Percentiles rank a stretch among this genome's conserved stretches.
Conservation (phyloP, 2,329 filamentous ascomycete genomes). For the Grosmannia serpens region DNA sequence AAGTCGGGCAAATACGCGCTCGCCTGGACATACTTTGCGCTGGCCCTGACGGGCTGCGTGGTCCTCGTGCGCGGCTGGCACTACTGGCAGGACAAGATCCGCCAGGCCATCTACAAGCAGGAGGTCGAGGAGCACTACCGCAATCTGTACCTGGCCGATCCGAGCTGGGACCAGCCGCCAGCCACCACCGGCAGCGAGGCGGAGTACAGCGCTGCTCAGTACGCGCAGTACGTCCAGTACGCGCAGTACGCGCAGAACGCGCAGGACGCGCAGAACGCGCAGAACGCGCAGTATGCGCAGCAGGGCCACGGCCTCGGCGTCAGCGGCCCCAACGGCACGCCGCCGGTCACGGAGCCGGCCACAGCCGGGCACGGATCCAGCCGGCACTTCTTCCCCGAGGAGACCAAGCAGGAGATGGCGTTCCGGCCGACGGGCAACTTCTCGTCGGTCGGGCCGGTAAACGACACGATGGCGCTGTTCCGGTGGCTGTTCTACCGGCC, state of each 20-base stretch:
- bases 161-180: constrained; percentile 32
- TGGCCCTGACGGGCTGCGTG: constrained; percentile 58
- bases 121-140: constrained; percentile 57
- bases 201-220: not conserved
- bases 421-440: constrained; percentile 60
- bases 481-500: constrained; percentile 85
- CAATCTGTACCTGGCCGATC: constrained; percentile 38
- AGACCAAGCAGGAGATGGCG: constrained; percentile 39
- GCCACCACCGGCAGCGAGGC: constrained; percentile 21
- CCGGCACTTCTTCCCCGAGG: constrained; percentile 66
- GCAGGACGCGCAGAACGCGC: not conserved
- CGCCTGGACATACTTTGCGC: constrained; percentile 79
- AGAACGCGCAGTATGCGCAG: not conserved
- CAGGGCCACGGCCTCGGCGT: not conserved
- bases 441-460: constrained; percentile 62
- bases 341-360: constrained; percentile 22
- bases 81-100: constrained; percentile 86
- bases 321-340: not conserved
- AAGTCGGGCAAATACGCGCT: constrained; percentile 76
- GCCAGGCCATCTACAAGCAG: constrained; percentile 80
- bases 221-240: not conserved
- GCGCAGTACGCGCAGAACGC: not conserved
- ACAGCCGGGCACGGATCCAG: constrained; percentile 29
- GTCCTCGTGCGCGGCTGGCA: constrained; percentile 68
- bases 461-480: constrained; percentile 71